Conservation (phyloP, 2,329 filamentous ascomycete genomes). For the Saccharata proteae region DNA sequence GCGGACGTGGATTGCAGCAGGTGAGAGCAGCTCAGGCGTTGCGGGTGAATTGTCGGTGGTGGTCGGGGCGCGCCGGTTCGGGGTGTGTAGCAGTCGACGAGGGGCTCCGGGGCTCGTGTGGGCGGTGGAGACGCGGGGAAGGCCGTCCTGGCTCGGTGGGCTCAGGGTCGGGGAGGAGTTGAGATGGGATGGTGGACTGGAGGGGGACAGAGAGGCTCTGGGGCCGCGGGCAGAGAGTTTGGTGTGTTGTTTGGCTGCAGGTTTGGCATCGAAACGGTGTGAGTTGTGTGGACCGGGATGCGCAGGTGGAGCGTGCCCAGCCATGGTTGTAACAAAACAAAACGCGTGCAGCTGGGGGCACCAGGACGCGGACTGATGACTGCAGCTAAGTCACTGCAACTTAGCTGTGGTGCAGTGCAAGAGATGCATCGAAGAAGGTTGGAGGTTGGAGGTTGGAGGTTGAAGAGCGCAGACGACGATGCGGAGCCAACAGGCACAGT, state of each 20-base stretch:
- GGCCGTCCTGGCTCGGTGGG: neutral
- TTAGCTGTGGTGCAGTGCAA: no score
- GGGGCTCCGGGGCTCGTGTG: neutral
- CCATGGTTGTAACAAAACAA: no score
- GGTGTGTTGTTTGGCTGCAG: constrained; percentile 1
- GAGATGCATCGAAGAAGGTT: no score
- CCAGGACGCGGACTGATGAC: no score
- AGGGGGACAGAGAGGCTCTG: neutral
- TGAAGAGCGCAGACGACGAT: no score
- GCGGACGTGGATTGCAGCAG: neutral
- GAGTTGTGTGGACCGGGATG: no score
- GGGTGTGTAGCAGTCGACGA: neutral
- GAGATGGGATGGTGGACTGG: neutral
- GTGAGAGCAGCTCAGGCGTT: neutral
- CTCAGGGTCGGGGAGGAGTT: neutral
- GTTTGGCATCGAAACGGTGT: no score
- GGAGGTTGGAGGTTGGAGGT: no score
- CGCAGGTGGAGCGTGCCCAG: no score
- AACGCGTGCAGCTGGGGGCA: no score
- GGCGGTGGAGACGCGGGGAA: constrained; percentile 6
- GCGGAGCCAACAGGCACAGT: no score
- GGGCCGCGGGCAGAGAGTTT: constrained; percentile 1
- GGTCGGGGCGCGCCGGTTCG: neutral
- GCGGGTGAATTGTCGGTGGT: neutral
- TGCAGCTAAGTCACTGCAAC: no score